phyloP scores from a whole-genome alignment of 148 eudicot genomes.

The Rhododendron williamsianum region DNA sequence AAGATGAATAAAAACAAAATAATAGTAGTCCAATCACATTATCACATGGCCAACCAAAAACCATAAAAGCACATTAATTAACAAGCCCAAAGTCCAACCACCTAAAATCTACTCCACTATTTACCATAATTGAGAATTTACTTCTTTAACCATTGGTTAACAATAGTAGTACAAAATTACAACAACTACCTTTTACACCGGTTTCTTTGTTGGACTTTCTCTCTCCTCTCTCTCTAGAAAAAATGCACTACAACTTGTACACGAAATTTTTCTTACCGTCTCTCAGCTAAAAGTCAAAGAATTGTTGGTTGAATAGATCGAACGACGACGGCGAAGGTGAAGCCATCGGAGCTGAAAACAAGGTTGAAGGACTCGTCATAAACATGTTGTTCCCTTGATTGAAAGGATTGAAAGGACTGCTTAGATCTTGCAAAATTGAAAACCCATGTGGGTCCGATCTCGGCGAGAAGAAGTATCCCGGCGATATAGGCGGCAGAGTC shows the following conservation, averaged over 20 bases:
- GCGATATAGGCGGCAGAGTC: constrained; percentile 38
- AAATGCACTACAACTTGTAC: neutral
- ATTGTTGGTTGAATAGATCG: constrained; percentile 29
- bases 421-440: constrained; percentile 28
- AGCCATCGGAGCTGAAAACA: constrained; percentile 32
- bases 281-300: constrained; percentile 42
- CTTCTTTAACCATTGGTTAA: neutral
- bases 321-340: constrained; percentile 51
- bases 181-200: neutral
- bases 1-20: neutral
- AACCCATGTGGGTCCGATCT: constrained; percentile 22
- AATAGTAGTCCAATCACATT: neutral
- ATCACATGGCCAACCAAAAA: neutral
- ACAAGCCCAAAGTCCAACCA: neutral
- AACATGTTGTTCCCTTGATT: constrained; percentile 29
- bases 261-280: neutral
- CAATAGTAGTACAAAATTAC: neutral
- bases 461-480: constrained; percentile 47
- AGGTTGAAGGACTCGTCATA: constrained; percentile 43
- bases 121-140: neutral
- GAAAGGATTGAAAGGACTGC: constrained; percentile 30
- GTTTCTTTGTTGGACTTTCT: neutral
- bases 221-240: neutral
- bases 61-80: neutral
- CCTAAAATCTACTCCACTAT: neutral